Conservation (phyloP, 495 filamentous ascomycete genomes). For the Penicillium egyptiacum region DNA sequence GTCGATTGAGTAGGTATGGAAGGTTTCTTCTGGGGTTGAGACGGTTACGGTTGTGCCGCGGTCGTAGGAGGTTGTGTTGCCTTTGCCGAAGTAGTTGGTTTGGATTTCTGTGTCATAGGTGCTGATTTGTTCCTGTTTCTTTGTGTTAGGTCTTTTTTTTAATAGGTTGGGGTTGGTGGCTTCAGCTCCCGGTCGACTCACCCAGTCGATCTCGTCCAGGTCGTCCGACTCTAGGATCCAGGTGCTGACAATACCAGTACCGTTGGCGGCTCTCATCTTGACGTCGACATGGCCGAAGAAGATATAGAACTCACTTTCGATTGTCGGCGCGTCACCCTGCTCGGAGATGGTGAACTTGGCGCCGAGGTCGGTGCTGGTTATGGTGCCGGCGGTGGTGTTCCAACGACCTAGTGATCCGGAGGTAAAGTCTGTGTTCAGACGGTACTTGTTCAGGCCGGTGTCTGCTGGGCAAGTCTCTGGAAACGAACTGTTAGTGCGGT, state of each 20-base stretch:
- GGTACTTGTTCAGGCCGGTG: conserved; percentile 57
- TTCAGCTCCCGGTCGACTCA: conserved; percentile 41
- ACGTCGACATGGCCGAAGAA: conserved; percentile 78
- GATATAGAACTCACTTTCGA: conserved; percentile 75
- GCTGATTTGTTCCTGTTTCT: conserved; percentile 53
- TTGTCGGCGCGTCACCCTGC: conserved; percentile 70
- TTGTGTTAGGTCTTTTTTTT: too few relatives aligned
- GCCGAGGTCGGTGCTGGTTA: conserved; percentile 52
- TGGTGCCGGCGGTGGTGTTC: conserved; percentile 57
- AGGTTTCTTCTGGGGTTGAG: conserved; percentile 63
- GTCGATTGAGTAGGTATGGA: conserved; percentile 81
- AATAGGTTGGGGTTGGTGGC: not conserved
- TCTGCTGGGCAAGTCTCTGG: conserved; percentile 58
- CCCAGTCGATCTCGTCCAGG: conserved; percentile 94
- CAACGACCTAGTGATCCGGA: conserved; percentile 55
- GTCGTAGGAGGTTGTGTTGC: conserved; percentile 74
- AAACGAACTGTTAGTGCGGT: conserved; percentile 2
- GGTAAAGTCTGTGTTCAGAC: conserved; percentile 65
- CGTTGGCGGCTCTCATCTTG: conserved; percentile 68
- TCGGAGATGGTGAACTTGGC: conserved; percentile 72
- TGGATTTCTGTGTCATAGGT: conserved; percentile 65
- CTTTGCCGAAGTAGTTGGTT: conserved; percentile 95
- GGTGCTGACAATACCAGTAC: conserved; percentile 75
- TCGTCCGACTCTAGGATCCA: conserved; percentile 84
- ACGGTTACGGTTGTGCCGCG: conserved; percentile 61